Evolutionary conservation across 371 early-diverging fungal species (phyloP), one percentile per base, ranked within the genome.

Genomic region (Mortierella sp.): DNA sequence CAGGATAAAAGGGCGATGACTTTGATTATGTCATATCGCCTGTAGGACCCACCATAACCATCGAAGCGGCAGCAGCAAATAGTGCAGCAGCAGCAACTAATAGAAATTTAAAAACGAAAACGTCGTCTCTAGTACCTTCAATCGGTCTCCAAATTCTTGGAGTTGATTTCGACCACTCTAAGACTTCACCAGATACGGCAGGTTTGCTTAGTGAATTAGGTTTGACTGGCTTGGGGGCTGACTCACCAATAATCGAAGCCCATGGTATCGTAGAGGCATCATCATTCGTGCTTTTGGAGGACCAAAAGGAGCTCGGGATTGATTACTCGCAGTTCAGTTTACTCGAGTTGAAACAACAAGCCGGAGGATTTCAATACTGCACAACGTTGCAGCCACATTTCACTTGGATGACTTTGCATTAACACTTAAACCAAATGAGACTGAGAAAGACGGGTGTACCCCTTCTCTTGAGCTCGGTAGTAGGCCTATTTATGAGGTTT

Each of bases 281-380:
- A 0, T 75, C 76, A 4, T 75, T 57, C 30, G 68, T 66, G 9
- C 12, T 30, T 0, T 15, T 75, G 3, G 71, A 70, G 11, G 71
- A 75, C 37, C 76, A 75, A 55, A 70, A 70, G 53, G 72, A 77
- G 26, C 18, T 70, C 26, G 76, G 76, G 0, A 67, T 75, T 23
- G 79, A 77, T n/a, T 77, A 72, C 29, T 77, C 79, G 16, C 29
- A 61, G 21, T 77, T 77, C 45, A 61, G 21, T 77, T 77, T 29
- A 77, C 79, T 3, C 56, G 79, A 7, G 79, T 77, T 9, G 79
- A 77, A 51, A 77, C 79, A 1, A 72, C 79, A 9, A 65, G 60
- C 14, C 72, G 79, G 79, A 64, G 79, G 30, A 77, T 77, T 44
- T 29, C 72, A 55, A 77, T 77, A 52, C 79, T 72, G 0, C 79